Evolutionary conservation across 306 rosid genomes (phyloP).

Genomic region (Alnus glutinosa): DNA sequence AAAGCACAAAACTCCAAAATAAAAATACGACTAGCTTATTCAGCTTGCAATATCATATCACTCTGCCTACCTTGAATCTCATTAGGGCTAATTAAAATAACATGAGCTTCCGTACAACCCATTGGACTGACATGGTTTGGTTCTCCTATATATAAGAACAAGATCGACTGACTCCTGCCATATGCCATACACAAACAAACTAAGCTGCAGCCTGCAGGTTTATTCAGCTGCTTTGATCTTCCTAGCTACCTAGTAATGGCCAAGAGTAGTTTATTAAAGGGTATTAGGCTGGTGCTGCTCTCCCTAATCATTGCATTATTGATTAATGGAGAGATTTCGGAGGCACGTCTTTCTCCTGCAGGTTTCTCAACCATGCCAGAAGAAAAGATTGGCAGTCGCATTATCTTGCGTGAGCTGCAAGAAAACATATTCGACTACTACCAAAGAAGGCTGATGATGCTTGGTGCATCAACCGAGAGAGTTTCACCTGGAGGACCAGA

Average conservation of each 20-base stretch:
- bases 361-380: slow-evolving; percentile 10
- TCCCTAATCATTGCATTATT: not conserved
- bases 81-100: too few relatives aligned
- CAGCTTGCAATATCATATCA: too few relatives aligned
- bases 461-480: not conserved
- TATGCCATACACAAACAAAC: too few relatives aligned
- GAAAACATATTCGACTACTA: not conserved
- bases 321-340: slow-evolving; percentile 13
- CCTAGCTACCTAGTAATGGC: not conserved
- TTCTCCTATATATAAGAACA: too few relatives aligned
- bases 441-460: not conserved
- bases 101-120: too few relatives aligned
- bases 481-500: slow-evolving; percentile 47
- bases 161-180: too few relatives aligned
- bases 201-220: too few relatives aligned
- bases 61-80: too few relatives aligned
- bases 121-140: too few relatives aligned
- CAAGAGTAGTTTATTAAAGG: not conserved
- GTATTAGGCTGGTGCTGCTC: not conserved
- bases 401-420: slow-evolving; percentile 3
- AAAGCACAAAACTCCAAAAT: too few relatives aligned
- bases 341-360: not conserved
- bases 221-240: too few relatives aligned
- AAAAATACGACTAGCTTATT: too few relatives aligned
- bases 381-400: not conserved